Evolutionary conservation across 2,329 filamentous ascomycete species (phyloP).

Genomic region (Cordyceps cicadae): DNA sequence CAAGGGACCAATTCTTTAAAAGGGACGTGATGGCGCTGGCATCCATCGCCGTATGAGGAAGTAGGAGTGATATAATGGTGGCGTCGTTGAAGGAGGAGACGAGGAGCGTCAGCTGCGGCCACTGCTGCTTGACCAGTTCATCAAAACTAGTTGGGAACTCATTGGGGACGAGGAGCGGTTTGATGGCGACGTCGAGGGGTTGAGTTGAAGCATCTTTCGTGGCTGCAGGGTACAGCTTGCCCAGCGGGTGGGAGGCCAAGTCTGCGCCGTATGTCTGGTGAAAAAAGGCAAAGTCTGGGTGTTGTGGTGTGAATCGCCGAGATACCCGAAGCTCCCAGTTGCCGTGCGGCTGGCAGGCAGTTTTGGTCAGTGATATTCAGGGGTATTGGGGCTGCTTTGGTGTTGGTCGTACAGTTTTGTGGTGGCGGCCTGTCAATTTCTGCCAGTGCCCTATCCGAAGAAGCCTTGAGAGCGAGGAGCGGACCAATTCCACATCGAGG

Average conservation of each 20-base stretch:
- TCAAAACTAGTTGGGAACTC: background rate
- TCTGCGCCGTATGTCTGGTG: background rate
- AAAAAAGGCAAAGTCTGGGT: background rate
- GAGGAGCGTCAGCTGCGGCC: constrained; percentile 37
- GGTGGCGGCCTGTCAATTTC: background rate
- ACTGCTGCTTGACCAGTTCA: constrained; percentile 19
- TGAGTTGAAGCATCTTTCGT: background rate
- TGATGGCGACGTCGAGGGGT: background rate
- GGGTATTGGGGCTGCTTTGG: background rate
- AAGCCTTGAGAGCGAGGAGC: background rate
- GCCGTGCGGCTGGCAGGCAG: background rate
- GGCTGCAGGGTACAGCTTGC: background rate
- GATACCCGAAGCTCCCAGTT: background rate
- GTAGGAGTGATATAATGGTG: constrained; percentile 36
- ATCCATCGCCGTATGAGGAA: constrained; percentile 38
- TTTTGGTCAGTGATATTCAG: background rate
- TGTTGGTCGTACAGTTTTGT: background rate
- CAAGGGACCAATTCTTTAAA: constrained; percentile 35
- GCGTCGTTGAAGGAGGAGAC: constrained; percentile 38
- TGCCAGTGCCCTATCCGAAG: background rate
- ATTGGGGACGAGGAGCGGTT: background rate
- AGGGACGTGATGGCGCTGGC: constrained; percentile 33
- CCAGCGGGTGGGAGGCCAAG: background rate
- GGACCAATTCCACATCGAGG: background rate
- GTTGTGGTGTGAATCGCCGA: background rate